phyloP scores from a whole-genome alignment of 2,329 filamentous ascomycete genomes.

The Berkeleyomyces rouxiae region DNA sequence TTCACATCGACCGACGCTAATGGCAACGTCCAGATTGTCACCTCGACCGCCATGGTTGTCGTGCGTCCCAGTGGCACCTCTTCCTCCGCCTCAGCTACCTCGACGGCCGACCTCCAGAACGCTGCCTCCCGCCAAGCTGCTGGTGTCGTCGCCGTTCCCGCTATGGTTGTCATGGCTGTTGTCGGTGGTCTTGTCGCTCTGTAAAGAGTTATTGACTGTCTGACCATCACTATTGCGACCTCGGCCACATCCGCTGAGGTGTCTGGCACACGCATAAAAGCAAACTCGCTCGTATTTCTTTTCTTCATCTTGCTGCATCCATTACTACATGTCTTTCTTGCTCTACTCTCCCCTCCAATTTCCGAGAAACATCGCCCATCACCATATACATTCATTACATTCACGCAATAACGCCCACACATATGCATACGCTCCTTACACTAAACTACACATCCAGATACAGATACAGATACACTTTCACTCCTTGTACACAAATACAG shows the following conservation, averaged over 20 bases:
- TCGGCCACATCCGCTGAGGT: neutral
- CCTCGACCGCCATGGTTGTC: slow-evolving; percentile 33
- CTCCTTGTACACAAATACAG: neutral
- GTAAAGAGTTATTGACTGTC: neutral
- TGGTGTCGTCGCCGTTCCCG: slow-evolving; percentile 6
- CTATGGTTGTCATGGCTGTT: slow-evolving; percentile 15
- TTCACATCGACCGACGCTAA: slow-evolving; percentile 30
- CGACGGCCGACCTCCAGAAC: slow-evolving; percentile 24
- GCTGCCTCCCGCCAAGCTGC: slow-evolving; percentile 18
- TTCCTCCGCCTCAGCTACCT: slow-evolving; percentile 15
- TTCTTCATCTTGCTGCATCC: neutral
- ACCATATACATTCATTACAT: neutral
- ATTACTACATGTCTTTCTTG: neutral
- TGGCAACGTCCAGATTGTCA: slow-evolving; percentile 30
- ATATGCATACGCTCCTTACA: neutral
- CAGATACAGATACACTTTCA: neutral
- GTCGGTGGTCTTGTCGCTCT: slow-evolving; percentile 16
- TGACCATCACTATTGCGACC: neutral
- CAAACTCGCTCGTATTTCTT: neutral
- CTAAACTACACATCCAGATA: neutral
- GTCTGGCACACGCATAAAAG: neutral
- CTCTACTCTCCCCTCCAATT: neutral
- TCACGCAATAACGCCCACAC: neutral
- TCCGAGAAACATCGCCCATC: no score
- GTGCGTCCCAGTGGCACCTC: slow-evolving; percentile 23